Evolutionary conservation across 2,329 filamentous ascomycete genomes (phyloP).

Genomic region (Raffaelea arxii): DNA sequence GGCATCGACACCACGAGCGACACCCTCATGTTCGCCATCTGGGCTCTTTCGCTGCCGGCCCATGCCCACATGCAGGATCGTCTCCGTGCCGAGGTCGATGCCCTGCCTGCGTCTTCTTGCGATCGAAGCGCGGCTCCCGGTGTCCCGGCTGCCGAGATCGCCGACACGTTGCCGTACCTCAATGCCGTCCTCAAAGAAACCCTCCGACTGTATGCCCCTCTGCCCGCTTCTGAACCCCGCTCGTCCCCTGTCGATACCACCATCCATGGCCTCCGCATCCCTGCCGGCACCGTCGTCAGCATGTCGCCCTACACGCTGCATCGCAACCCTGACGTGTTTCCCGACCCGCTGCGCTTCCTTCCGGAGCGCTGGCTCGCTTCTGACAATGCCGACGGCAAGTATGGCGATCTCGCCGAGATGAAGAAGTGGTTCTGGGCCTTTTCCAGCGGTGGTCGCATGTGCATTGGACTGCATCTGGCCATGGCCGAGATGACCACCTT

Average conservation of each 20-base stretch:
- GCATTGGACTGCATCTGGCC: constrained; percentile 43
- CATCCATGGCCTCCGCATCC: constrained; percentile 16
- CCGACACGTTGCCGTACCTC: constrained; percentile 31
- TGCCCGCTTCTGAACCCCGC: constrained; percentile 42
- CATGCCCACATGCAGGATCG: constrained; percentile 32
- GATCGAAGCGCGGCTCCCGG: constrained; percentile 14
- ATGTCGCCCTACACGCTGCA: constrained; percentile 18
- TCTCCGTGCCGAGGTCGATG: constrained; percentile 30
- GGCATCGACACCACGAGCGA: constrained; percentile 40
- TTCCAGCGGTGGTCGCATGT: constrained; percentile 58
- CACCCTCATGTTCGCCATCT: constrained; percentile 39
- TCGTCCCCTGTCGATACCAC: constrained; percentile 18
- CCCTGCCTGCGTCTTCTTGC: constrained; percentile 12
- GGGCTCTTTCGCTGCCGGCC: constrained; percentile 34
- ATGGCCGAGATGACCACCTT: constrained; percentile 41
- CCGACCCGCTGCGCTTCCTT: constrained; percentile 14
- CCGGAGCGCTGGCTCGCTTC: constrained; percentile 15
- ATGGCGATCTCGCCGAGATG: constrained; percentile 16
- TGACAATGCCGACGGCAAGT: neutral
- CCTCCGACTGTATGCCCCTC: constrained; percentile 36
- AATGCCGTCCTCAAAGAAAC: constrained; percentile 42
- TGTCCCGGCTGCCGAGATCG: constrained; percentile 23
- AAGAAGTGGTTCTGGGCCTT: constrained; percentile 52
- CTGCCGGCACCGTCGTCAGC: constrained; percentile 14
- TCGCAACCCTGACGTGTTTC: constrained; percentile 15